phyloP scores from a whole-genome alignment of 78 protist species.

The Blattamonas nauphoetae region DNA sequence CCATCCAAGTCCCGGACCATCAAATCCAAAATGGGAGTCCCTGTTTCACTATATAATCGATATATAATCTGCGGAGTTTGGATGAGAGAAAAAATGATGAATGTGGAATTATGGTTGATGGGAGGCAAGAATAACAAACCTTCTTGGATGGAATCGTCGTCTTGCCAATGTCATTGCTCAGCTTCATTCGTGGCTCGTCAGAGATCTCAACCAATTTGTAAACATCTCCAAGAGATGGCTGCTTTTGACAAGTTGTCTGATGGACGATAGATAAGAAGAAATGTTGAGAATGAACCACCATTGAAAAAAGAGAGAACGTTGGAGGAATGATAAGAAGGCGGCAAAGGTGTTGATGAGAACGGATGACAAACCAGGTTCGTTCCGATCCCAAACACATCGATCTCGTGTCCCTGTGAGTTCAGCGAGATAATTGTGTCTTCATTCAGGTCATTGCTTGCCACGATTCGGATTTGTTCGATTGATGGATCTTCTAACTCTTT shows the following conservation, averaged over 20 bases:
- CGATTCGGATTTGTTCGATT: conserved; percentile 45
- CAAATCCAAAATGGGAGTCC: conserved; percentile 52
- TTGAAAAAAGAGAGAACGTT: no score
- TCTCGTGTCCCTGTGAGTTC: conserved; percentile 49
- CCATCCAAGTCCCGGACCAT: background rate
- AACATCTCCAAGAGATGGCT: conserved; percentile 87
- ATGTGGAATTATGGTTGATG: no score
- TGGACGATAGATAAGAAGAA: background rate
- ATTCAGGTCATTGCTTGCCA: conserved; percentile 72
- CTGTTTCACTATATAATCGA: conserved; percentile 43
- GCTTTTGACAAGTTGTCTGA: conserved; percentile 29
- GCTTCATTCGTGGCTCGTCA: conserved; percentile 67
- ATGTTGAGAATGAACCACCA: no score
- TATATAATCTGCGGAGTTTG: no score
- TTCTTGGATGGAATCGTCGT: conserved; percentile 60
- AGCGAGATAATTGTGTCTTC: conserved; percentile 55
- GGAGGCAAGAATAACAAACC: no score
- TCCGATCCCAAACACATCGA: conserved; percentile 80
- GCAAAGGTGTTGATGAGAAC: no score
- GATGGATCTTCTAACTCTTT: background rate
- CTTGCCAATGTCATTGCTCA: conserved; percentile 40
- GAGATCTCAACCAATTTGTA: conserved; percentile 74
- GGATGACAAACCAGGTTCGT: conserved; percentile 67
- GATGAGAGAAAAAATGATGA: no score
- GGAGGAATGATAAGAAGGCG: no score